Conservation (phyloP, 2,329 filamentous ascomycete species). For the Pestalotiopsis sp. region DNA sequence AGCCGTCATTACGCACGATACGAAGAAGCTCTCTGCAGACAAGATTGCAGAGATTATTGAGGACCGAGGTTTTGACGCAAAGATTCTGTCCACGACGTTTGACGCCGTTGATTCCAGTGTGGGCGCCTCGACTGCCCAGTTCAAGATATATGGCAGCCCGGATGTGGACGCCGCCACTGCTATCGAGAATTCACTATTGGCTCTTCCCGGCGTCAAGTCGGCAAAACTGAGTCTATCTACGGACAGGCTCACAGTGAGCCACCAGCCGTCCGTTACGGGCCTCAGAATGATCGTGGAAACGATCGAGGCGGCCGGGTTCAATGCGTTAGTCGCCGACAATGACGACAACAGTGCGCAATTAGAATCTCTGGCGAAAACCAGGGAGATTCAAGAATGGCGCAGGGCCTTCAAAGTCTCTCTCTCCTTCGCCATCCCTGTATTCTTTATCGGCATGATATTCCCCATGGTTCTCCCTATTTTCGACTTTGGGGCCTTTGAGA, state of each 20-base stretch:
- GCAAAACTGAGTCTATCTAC: constrained; percentile 73
- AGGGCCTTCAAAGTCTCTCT: constrained; percentile 76
- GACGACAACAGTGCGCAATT: constrained; percentile 97
- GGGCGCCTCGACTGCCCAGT: constrained; percentile 64
- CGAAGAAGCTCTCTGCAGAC: constrained; percentile 66
- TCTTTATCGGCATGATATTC: constrained; percentile 88
- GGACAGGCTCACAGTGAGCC: constrained; percentile 71
- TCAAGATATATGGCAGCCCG: constrained; percentile 81
- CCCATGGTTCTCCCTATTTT: constrained; percentile 79
- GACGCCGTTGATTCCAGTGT: constrained; percentile 55
- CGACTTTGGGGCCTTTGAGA: constrained; percentile 71
- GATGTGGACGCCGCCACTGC: constrained; percentile 71
- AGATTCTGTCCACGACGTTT: constrained; percentile 73
- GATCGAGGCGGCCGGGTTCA: constrained; percentile 81
- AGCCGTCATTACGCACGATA: constrained; percentile 83
- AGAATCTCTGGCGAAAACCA: constrained; percentile 92
- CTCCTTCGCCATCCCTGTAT: constrained; percentile 84
- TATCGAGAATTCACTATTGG: constrained; percentile 67
- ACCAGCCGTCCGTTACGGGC: constrained; percentile 71
- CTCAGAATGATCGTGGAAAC: constrained; percentile 80
- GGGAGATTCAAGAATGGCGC: constrained; percentile 93
- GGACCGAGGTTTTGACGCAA: constrained; percentile 85
- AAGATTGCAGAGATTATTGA: constrained; percentile 83
- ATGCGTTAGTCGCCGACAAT: constrained; percentile 84
- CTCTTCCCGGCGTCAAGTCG: constrained; percentile 70